Evolutionary conservation across 306 rosid genomes (phyloP).

Genomic region (Inga leiocalycina): DNA sequence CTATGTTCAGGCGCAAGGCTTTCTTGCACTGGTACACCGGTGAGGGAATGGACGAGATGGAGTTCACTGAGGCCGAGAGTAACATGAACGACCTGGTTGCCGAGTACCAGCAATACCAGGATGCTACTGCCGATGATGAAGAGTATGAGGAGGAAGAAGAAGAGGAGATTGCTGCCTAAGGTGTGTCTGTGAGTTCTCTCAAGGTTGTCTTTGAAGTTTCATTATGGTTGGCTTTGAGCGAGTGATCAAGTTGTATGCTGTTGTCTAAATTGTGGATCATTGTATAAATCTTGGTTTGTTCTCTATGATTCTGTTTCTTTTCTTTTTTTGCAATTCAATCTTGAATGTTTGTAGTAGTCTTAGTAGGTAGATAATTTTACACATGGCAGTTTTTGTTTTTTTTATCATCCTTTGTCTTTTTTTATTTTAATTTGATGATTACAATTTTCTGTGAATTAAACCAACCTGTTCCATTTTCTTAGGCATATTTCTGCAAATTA

Average conservation of each 20-base stretch:
- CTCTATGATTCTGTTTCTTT: constrained; percentile 30
- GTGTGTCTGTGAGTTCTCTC: constrained; percentile 1
- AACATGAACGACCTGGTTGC: constrained; percentile 92
- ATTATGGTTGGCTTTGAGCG: constrained; percentile 35
- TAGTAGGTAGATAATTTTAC: constrained; percentile 36
- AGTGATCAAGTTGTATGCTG: constrained; percentile 31
- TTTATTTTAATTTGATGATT: neutral
- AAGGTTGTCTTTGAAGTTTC: constrained; percentile 35
- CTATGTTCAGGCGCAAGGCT: constrained; percentile 85
- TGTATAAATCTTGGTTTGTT: constrained; percentile 50
- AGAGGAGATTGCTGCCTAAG: constrained; percentile 61
- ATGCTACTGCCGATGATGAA: constrained; percentile 68
- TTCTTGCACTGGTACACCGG: constrained; percentile 87
- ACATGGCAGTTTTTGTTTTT: neutral
- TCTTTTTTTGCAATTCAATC: constrained; percentile 23
- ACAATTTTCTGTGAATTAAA: constrained; percentile 19
- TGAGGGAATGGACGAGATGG: constrained; percentile 97
- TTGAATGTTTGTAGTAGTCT: constrained; percentile 42
- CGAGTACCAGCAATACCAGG: constrained; percentile 92
- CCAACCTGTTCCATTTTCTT: neutral
- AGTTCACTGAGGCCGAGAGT: constrained; percentile 87
- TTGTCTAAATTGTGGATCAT: constrained; percentile 44
- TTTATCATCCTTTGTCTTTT: neutral
- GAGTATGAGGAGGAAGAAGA: constrained; percentile 67
- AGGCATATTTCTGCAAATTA: neutral